Evolutionary conservation across 2,329 filamentous ascomycete species (phyloP), one percentile per base, ranked within the genome.

Genomic region (Ceratocystis colombiana): DNA sequence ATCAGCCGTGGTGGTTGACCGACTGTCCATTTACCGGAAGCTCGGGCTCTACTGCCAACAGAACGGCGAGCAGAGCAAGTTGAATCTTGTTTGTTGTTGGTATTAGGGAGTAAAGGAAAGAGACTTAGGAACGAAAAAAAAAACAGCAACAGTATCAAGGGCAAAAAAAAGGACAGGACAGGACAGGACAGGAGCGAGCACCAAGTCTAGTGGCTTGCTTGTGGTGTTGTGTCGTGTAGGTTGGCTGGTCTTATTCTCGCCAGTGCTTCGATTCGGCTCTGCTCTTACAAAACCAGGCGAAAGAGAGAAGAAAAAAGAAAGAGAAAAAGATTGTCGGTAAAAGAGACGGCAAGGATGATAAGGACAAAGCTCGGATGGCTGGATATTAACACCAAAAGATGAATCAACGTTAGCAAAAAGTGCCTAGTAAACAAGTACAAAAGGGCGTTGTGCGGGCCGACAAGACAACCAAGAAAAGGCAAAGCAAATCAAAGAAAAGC

Each of bases 1-100:
- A 77, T 80, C 78, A 74, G 80, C 78, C 74, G 77, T 76, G 73
- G 78, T 75, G 69, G 77, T 75, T 72, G 78, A 76, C 76, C 76
- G 78, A 74, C 77, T 76, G 76, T 81, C 79, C 79, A 81, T 81
- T 76, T 79, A 64, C 64, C 46, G 73, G 71, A 73, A 66, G 69
- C 63, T 71, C 70, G 70, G 70, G 70, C 68, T 68, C 72, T 71
- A 67, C 71, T 67, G 68, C 70, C 69, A 66, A 66, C 63, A 61
- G 66, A 41, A 61, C 57, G 64, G 64, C 66, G 64, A 61, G 37
- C 59, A 62, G 64, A 69, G 68, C 64, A 59, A 37, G 37, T 48
- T 45, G 20, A 17, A 33, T 20, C 22, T 53, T 53, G 48, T 53
- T 53, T 37, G 28, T 41, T 63, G 22, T 50, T 63, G 37, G 37